Evolutionary conservation across 164 flowering plant genomes (phyloP), one percentile per base, ranked within the genome.

Genomic region (Saururus chinensis): DNA sequence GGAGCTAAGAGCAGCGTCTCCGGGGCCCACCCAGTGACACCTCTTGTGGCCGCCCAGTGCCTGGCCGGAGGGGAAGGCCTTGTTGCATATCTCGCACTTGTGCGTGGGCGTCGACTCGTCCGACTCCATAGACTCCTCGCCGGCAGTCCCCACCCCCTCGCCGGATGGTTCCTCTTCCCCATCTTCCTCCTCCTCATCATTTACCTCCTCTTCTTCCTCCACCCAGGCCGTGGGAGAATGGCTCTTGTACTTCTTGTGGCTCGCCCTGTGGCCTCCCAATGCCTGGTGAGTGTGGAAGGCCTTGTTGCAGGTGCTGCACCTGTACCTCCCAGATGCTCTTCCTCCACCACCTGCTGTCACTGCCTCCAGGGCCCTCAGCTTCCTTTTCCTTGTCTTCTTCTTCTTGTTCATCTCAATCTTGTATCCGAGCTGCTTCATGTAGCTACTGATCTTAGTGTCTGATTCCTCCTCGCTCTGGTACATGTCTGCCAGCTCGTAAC

Each of bases 221-320:
- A 35, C 53, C 2, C 21, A 65, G 4, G 48, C 62, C 1, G 42
- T 8, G 8, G 55, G 19, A 2, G 25, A 19, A 25, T 9, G 40
- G 60, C 40, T 59, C 63, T 66, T 79, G 66, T 30, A 13, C 54
- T 73, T 81, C 67, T 74, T 80, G 59, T 85, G 84, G 66, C 85
- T 80, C 4, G 92, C 80, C 66, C 53, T 78, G 63, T 88, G 92
- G 14, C 92, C 92, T n/a, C 89, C 96, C 59, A 81, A 62, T 13
- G 90, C 89, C 69, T 86, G 96, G 61, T 78, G 74, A 13, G 82
- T 68, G 21, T 69, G 11, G 63, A 84, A 86, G 24, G 67, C 21
- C 57, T 79, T 81, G 67, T 64, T 67, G 66, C 92, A 88, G 40
- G 66, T 75, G 26, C 13, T 64, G 68, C 88, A 83, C 23, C 19